Evolutionary conservation across 805 yeast genomes (phyloP).

Genomic region (Sporopachydermia lactativora): DNA sequence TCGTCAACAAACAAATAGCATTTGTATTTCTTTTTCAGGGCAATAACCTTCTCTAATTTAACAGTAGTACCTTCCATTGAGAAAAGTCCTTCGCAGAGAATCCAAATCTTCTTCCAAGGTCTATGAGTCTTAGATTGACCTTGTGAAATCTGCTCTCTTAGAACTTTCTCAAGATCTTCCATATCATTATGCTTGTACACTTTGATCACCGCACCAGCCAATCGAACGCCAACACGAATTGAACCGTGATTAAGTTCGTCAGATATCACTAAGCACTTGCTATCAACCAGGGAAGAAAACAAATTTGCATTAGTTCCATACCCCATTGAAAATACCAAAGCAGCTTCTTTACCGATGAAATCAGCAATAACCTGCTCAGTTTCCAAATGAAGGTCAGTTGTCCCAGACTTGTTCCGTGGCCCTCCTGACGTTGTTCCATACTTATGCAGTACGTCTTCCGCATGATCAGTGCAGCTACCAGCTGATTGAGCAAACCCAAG

Average conservation of each 20-base stretch:
- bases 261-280: constrained; percentile 79
- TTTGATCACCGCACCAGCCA: constrained; percentile 86
- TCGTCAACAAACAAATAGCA: constrained; percentile 89
- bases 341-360: constrained; percentile 83
- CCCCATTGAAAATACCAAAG: constrained; percentile 84
- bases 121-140: constrained; percentile 94
- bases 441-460: constrained; percentile 45
- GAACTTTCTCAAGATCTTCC: constrained; percentile 56
- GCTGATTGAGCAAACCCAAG: constrained; percentile 93
- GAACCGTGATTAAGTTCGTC: constrained; percentile 95
- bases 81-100: constrained; percentile 86
- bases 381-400: constrained; percentile 54
- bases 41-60: constrained; percentile 63
- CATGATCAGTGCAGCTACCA: constrained; percentile 78
- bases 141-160: constrained; percentile 76
- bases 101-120: constrained; percentile 82
- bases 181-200: constrained; percentile 89
- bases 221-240: constrained; percentile 85
- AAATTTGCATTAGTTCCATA: constrained; percentile 89
- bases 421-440: constrained; percentile 75
- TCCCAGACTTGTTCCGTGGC: constrained; percentile 61
- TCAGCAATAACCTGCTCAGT: constrained; percentile 71
- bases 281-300: constrained; percentile 70
- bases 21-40: constrained; percentile 69
- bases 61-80: constrained; percentile 90